Base-by-base conservation (phyloP, 2,329 filamentous ascomycete species). In the Scytalidium lignicola region DNA sequence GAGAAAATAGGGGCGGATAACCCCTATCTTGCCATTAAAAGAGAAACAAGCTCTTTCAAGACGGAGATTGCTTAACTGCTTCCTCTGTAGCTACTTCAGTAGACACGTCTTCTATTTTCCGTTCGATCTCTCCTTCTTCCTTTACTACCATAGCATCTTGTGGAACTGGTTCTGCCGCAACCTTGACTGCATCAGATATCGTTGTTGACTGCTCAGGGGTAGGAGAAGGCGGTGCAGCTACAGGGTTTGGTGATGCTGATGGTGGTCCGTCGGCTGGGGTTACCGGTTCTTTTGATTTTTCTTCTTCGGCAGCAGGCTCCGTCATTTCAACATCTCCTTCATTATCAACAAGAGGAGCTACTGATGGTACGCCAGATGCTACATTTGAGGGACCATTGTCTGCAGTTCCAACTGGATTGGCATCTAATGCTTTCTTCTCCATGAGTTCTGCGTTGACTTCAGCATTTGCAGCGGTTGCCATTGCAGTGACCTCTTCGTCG, bases 311-410 rank as follows among this genome's bases (percentile, higher is more conserved):
- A 5, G 50, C 43, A n/a, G 51, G 26, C 23, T 58, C 58, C 7
- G 53, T 55, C 65, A 66, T 67, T 21, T 64, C 58, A 32, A 65
- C 50, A 53, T 67, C 65, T 21, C 61, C 62, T 41, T 66, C 63
- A 19, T 49, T 49, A 41, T 65, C 65, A 28, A 62, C 48, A 26
- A 40, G 23, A 17, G 49, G 46, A 15, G 56, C 54, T 2, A 51
- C 48, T 3, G 63, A 62, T 21, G 58, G 50, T 18, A 62, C 58
- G 18, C 50, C 55, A 43, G 62, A 64, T 42, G 61, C 57, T 17
- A 58, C 54, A 50, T 64, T 63, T 13, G 62, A 63, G 45, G 57
- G 53, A 19, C 55, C 61, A 23, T 46, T 49, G 53, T 63, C 62
- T 20, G 28, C 52, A 17, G 50, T 20, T 22, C 54, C 54, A 2